Evolutionary conservation across 805 yeast genomes (phyloP), one percentile per base, ranked within the genome.

Genomic region (Blastobotrys terrestris): DNA sequence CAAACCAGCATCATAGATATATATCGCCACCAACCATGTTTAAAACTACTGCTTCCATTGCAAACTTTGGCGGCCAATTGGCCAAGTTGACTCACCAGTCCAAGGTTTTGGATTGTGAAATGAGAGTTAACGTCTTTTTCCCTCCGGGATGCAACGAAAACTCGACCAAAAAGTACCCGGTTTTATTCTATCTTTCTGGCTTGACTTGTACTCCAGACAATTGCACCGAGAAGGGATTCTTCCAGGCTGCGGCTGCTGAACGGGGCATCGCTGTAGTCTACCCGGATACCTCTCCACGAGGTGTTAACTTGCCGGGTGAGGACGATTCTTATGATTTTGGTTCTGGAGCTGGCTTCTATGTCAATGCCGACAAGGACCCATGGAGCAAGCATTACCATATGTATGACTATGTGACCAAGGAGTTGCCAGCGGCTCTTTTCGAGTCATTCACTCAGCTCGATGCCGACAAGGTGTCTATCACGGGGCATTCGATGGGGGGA

Each of bases 401-500:
- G 98, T 87, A 85, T 71, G 76, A 85, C 2, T 92, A 92, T 63
- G 80, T 92, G 22, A 83, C 82, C 60, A 68, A 77, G 40, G 99
- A 92, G 66, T 75, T 92, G 55, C 84, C 84, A 40, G 69, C 70
- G 20, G 70, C 69, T 26, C 72, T 88, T 59, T 67, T 77, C 13
- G 64, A 64, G 31, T 66, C 72, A 50, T 70, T 67, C 52, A 48
- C 57, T 31, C 67, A 70, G 42, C 72, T 92, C 55, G 89, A 92
- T 68, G 39, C 61, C 21, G 66, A 71, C 41, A 83, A 78, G 42
- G 77, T 83, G 49, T 79, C 92, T 18, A 80, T 92, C 58, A 82
- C 94, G n/a, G 99, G 99, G 44, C 98, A 94, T 68, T 94, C 99
- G 1, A 94, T 94, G 98, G 99, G 99, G 49, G 99, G 99, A 0